Conservation (phyloP, 768 basidiomycete genomes). For the Russula emetica region DNA sequence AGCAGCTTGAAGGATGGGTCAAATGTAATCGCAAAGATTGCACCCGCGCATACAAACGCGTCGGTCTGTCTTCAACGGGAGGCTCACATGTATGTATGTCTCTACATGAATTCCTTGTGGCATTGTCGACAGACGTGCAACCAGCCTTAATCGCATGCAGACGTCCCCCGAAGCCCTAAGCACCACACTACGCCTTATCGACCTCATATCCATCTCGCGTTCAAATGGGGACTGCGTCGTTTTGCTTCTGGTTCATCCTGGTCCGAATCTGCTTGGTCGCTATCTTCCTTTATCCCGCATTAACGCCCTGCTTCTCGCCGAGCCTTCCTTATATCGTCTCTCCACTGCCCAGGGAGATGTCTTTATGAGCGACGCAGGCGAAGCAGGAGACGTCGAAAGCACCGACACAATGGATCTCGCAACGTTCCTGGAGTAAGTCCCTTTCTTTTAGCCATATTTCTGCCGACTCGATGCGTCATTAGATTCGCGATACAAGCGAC, state of each 20-base stretch:
- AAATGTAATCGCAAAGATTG: conserved; percentile 67
- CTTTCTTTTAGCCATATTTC: neutral
- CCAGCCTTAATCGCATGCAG: conserved; percentile 50
- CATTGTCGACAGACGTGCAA: conserved; percentile 1
- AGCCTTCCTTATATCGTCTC: conserved; percentile 42
- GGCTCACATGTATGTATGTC: conserved; percentile 66
- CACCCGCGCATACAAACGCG: conserved; percentile 65
- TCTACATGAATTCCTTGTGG: neutral
- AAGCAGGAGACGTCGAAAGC: conserved; percentile 50
- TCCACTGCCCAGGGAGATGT: conserved; percentile 46
- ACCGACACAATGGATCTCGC: conserved; percentile 75
- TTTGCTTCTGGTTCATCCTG: conserved; percentile 66
- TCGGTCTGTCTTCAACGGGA: conserved; percentile 70
- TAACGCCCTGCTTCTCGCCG: conserved; percentile 62
- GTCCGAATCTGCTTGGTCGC: conserved; percentile 62
- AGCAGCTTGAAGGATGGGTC: conserved; percentile 66
- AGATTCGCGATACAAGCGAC: conserved; percentile 76
- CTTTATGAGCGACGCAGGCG: conserved; percentile 48
- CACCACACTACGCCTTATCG: conserved; percentile 54
- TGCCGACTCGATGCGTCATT: conserved; percentile 16
- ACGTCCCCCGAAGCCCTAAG: conserved; percentile 48
- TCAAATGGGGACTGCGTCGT: conserved; percentile 65
- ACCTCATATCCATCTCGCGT: conserved; percentile 63
- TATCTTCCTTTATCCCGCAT: conserved; percentile 64
- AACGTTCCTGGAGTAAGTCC: conserved; percentile 67